Conservation (phyloP, 2,329 filamentous ascomycete genomes). For the Coniosporium tulheliwenetii region DNA sequence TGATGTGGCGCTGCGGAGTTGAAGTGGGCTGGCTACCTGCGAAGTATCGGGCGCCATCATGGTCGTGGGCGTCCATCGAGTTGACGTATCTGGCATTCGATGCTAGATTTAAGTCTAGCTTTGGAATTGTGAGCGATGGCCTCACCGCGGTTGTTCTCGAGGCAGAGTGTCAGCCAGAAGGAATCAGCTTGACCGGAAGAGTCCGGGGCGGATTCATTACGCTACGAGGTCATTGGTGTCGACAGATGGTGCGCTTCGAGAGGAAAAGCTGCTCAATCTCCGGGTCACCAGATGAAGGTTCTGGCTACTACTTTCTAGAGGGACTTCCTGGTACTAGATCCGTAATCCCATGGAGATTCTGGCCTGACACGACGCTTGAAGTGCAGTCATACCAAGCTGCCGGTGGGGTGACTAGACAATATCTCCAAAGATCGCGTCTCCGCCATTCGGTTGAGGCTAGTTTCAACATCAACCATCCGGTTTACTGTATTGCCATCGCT, state of each 20-base stretch:
- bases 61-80: conserved; percentile 1
- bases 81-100: neutral
- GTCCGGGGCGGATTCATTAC: neutral
- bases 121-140: neutral
- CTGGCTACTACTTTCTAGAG: neutral
- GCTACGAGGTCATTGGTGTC: neutral
- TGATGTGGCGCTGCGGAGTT: neutral
- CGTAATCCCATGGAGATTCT: neutral
- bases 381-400: neutral
- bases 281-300: neutral
- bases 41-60: neutral
- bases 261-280: neutral
- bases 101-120: neutral
- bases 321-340: neutral
- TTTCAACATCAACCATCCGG: neutral
- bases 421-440: neutral
- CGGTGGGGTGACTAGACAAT: neutral
- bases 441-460: neutral
- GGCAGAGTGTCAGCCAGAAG: neutral
- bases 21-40: neutral
- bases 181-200: neutral
- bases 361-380: neutral
- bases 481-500: neutral
- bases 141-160: neutral
- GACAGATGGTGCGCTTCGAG: neutral